Percentiles rank a stretch among this genome's conserved stretches.
These are phyloP conservation scores for Hypoxylon sp. DNA, from an alignment of 2,329 filamentous ascomycete species.

Conservation along the genomic window DNA sequence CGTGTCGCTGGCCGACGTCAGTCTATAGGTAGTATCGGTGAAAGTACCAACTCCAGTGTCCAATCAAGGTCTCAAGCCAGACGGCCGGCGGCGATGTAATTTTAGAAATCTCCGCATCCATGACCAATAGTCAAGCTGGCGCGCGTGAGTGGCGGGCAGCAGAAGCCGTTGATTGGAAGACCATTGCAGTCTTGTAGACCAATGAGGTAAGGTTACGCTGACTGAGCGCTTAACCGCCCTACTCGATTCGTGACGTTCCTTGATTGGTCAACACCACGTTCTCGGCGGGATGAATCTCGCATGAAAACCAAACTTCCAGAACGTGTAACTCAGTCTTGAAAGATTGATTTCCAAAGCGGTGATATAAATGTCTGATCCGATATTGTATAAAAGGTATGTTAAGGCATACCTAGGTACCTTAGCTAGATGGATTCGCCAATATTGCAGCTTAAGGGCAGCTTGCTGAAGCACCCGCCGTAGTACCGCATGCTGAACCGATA, in stretches of 20 bases:
- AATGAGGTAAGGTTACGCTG: conserved; percentile 40
- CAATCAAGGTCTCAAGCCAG: conserved; percentile 39
- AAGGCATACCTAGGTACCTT: not conserved
- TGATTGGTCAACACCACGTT: conserved; percentile 29
- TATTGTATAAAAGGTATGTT: not conserved
- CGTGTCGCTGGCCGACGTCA: conserved; percentile 37
- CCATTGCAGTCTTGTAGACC: conserved; percentile 39
- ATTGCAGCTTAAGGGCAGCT: no score
- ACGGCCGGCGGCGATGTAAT: conserved; percentile 39
- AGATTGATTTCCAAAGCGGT: no score
- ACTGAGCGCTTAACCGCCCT: conserved; percentile 45
- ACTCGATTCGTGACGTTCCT: conserved; percentile 30
- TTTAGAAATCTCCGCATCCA: conserved; percentile 41
- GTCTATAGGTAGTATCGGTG: conserved; percentile 33
- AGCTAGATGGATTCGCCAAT: no score
- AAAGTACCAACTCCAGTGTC: conserved; percentile 29
- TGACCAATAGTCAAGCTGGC: conserved; percentile 40
- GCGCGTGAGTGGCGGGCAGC: conserved; percentile 36
- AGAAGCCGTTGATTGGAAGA: conserved; percentile 38
- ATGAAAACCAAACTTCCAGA: conserved; percentile 30
- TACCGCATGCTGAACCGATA: no score
- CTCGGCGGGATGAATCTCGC: conserved; percentile 24
- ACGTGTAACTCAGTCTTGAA: no score
- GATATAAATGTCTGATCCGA: not conserved
- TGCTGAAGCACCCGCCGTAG: no score